phyloP scores from a whole-genome alignment of 805 yeast species.

The Zygoascus flipseniorum region DNA sequence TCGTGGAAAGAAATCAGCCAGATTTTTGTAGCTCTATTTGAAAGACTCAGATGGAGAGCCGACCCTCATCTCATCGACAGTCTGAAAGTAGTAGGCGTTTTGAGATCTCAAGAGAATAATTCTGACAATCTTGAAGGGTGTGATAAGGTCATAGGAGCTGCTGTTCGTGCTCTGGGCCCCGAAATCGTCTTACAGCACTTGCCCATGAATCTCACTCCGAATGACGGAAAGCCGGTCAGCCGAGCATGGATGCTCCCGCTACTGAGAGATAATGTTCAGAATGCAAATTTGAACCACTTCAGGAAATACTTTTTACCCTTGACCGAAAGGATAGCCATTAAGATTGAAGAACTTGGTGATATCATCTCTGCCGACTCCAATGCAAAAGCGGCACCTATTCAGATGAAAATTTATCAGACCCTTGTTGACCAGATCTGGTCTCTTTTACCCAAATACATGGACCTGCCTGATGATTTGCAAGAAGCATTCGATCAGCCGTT shows the following conservation, averaged over 20 bases:
- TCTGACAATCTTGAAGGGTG: slow-evolving; percentile 58
- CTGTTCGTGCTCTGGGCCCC: slow-evolving; percentile 78
- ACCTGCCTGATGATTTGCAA: slow-evolving; percentile 68
- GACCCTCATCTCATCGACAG: slow-evolving; percentile 64
- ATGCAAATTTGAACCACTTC: slow-evolving; percentile 60
- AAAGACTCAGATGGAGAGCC: slow-evolving; percentile 53
- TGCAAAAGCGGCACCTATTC: slow-evolving; percentile 45
- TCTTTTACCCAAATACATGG: slow-evolving; percentile 79
- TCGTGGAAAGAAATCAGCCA: slow-evolving; percentile 71
- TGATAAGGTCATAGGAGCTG: slow-evolving; percentile 72
- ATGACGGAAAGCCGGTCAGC: slow-evolving; percentile 46
- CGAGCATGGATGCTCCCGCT: slow-evolving; percentile 94
- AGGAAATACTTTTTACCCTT: slow-evolving; percentile 59
- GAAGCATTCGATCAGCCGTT: slow-evolving; percentile 61
- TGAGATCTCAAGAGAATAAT: slow-evolving; percentile 77
- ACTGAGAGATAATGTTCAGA: slow-evolving; percentile 74
- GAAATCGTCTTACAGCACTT: slow-evolving; percentile 60
- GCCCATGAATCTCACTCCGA: slow-evolving; percentile 68
- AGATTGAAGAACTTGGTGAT: slow-evolving; percentile 18
- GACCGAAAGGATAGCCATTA: slow-evolving; percentile 22
- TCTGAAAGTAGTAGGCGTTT: slow-evolving; percentile 66
- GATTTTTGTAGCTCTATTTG: slow-evolving; percentile 52
- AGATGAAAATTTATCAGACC: slow-evolving; percentile 72
- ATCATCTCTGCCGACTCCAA: slow-evolving; percentile 10
- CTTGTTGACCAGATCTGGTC: slow-evolving; percentile 91